Evolutionary conservation across 148 eudicot species (phyloP), one percentile per base, ranked within the genome.

Genomic region (Pouteria glomerata): DNA sequence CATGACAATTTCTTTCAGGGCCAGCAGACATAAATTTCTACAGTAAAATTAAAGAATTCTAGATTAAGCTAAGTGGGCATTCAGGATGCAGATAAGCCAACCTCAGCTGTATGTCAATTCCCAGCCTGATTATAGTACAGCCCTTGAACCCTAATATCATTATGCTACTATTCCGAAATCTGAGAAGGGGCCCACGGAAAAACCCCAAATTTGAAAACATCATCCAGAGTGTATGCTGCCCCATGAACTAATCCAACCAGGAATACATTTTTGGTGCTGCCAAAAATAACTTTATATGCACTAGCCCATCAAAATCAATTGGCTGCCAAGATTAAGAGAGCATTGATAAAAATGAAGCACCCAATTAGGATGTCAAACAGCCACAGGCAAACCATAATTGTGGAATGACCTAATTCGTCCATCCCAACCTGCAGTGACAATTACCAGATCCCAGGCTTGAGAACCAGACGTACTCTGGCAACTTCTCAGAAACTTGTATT

Each of bases 341-440:
- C 4, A 42, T 27, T 18, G 3, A n/a, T 14, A 42, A 14, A 41
- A 42, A 23, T 13, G 1, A 42, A 26, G 52, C 42, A 30, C 64
- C 34, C 21, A 44, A 58, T 55, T n/a, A 29, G n/a, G 18, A n/a
- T 13, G 4, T 87, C 81, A 89, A 68, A 62, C 42, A 37, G 94
- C 84, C 34, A 83, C 82, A 3, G 97, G 97, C 57, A 92, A 76
- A 16, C 99, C 99, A 71, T 95, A 95, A 73, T 92, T 95, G 73
- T 81, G 89, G 84, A 89, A 95, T 23, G 99, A 82, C 69, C 87
- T 82, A 10, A 95, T 95, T 42, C 86, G 82, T 58, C 99, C 99
- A 82, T 92, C 97, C 89, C 89, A 90, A 8, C 96, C 92, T 34
- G 90, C 99, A 29, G 99, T 89, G 6, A 95, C 92, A 70, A 95